Base-by-base conservation (phyloP, 2,329 filamentous ascomycete species). In the Penicillium sp. region DNA sequence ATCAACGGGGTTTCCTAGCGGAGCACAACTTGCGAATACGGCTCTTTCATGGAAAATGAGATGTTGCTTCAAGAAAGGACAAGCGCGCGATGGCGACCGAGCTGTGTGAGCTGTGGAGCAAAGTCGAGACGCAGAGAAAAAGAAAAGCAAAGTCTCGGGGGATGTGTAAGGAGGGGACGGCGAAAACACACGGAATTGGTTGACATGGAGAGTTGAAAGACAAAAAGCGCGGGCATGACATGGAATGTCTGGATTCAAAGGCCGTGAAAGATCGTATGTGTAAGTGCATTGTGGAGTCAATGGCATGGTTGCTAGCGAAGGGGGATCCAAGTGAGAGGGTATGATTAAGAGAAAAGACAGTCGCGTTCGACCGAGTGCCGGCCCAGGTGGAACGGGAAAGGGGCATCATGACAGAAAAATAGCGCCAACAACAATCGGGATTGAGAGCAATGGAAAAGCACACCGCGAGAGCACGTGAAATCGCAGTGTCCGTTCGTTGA, bases 211-310 rank as follows among this genome's bases (percentile, higher is more conserved):
- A 32, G 11, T 32, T 51, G 49, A 48, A 52, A 50, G 52, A 52
- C 51, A 50, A 47, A 37, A 43, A 46, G 52, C 47, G 39, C 40
- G 42, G 44, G 40, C 33, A 35, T 33, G 35, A 32, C 43, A 35
- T 39, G 43, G 29, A 32, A 32, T 11, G 29, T 11, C 3, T 26
- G 35, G 46, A 34, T 46, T 46, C 43, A 53, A 49, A 55, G 56
- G 53, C 55, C 50, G 50, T 56, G 27, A 56, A 57, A 51, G 55
- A 57, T 57, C 50, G 56, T 58, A 53, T 46, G 46, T 46, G 49
- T 53, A 47, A 48, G 45, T 28, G 37, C 48, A 42, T 51, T 54
- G 54, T 52, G 52, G 48, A 49, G 43, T 38, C 38, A 53, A 38
- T 39, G 35, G 51, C 50, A 27, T 51, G 44, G 45, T 53, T 50